A percentile compares a stretch with the other conserved stretches of the same genome.
These are phyloP conservation scores for Fusarium sarcochroum DNA, from an alignment of 2,329 filamentous ascomycete species.

Conservation along the genomic window DNA sequence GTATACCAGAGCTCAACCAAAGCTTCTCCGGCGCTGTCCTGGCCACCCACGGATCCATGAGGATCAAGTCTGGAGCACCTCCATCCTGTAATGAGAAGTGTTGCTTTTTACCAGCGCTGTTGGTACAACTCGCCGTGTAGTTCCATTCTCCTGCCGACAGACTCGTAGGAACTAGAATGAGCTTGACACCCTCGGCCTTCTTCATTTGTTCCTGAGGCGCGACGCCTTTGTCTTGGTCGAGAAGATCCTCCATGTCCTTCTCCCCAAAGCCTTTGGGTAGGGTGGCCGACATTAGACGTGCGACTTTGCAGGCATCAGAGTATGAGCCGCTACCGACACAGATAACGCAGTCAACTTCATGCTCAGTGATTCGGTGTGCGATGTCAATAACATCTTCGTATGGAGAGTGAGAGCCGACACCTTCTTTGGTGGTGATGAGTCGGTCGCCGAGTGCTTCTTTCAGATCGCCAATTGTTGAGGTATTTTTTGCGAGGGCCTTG, in stretches of 20 bases:
- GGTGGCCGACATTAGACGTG: conserved; percentile 13
- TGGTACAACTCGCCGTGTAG: conserved; percentile 22
- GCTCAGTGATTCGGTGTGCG: background rate
- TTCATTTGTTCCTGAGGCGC: conserved; percentile 17
- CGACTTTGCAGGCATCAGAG: conserved; percentile 25
- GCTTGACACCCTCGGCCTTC: conserved; percentile 12
- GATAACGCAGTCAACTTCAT: conserved; percentile 11
- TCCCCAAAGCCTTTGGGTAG: background rate
- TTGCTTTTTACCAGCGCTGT: conserved; percentile 18
- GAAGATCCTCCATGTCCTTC: conserved; percentile 15
- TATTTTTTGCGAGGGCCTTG: conserved; percentile 16
- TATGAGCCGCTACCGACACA: conserved; percentile 19
- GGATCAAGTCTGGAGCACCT: conserved; percentile 19
- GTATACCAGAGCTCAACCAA: conserved; percentile 25
- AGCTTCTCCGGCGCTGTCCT: conserved; percentile 5
- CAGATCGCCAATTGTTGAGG: background rate
- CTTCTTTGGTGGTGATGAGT: conserved; percentile 3
- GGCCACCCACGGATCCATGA: conserved; percentile 27
- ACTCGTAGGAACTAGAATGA: conserved; percentile 10
- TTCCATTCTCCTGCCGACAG: conserved; percentile 27
- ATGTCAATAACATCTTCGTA: conserved; percentile 26
- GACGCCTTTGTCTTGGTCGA: conserved; percentile 12
- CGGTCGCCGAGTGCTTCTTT: background rate
- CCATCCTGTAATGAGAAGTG: conserved; percentile 15
- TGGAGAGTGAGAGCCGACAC: conserved; percentile 23